These are phyloP conservation scores for Coffea canephora DNA, from an alignment of 257 asterid species.

Conservation along the genomic window DNA sequence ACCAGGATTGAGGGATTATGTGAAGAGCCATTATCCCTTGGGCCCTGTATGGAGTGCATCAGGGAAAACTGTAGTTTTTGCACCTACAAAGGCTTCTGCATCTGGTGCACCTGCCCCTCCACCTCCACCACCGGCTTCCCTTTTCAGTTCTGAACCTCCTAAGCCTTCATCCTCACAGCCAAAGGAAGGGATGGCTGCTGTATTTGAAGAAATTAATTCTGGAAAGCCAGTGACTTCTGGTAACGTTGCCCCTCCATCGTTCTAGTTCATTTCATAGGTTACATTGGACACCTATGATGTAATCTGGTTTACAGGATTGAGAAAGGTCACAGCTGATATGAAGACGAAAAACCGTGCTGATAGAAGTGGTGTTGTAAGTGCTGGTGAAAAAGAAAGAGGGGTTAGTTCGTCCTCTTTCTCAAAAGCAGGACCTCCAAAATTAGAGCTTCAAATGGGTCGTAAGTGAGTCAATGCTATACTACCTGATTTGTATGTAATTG, in stretches of 20 bases:
- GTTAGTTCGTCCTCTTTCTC: slow-evolving; percentile 55
- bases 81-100: slow-evolving; percentile 52
- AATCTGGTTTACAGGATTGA: slow-evolving; percentile 53
- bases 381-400: slow-evolving; percentile 55
- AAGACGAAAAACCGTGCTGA: slow-evolving; percentile 83
- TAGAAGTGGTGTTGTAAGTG: slow-evolving; percentile 63
- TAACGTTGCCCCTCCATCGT: slow-evolving; percentile 22
- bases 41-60: slow-evolving; percentile 97
- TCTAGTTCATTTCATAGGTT: not conserved
- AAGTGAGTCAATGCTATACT: slow-evolving; percentile 60
- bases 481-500: slow-evolving; percentile 8
- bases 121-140: slow-evolving; percentile 84
- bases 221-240: slow-evolving; percentile 84
- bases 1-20: slow-evolving; percentile 94
- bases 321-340: slow-evolving; percentile 93
- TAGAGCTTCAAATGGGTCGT: slow-evolving; percentile 99
- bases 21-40: slow-evolving; percentile 78
- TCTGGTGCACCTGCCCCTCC: slow-evolving; percentile 81
- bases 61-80: slow-evolving; percentile 52
- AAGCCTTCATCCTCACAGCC: slow-evolving; percentile 80
- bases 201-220: slow-evolving; percentile 80
- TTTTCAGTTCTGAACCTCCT: slow-evolving; percentile 60
- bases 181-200: slow-evolving; percentile 91
- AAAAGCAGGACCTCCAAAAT: slow-evolving; percentile 80
- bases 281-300: slow-evolving; percentile 13